These are phyloP conservation scores for Colletotrichum cordylinicola DNA, from an alignment of 2,329 filamentous ascomycete genomes.

Conservation along the genomic window DNA sequence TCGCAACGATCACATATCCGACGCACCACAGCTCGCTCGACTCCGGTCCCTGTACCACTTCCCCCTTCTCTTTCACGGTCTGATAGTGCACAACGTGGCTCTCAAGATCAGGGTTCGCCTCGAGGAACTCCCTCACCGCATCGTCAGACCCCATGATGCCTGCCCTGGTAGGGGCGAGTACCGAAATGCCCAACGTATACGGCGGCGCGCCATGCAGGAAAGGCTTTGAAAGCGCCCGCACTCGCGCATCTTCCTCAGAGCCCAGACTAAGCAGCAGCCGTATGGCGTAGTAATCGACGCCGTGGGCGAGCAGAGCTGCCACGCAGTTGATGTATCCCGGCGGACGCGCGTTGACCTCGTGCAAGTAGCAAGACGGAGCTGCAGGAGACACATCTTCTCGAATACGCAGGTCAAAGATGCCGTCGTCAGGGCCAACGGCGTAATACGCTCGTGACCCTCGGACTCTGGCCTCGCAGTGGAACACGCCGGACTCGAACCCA, in stretches of 20 bases:
- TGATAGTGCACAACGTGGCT: constrained; percentile 19
- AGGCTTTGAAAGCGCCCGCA: constrained; percentile 24
- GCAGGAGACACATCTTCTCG: neutral
- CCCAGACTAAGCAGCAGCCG: constrained; percentile 27
- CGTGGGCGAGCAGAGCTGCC: constrained; percentile 28
- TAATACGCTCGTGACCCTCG: neutral
- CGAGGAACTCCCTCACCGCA: constrained; percentile 1
- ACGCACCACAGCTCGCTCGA: constrained; percentile 22
- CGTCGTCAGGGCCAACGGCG: neutral
- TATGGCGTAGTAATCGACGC: constrained; percentile 35
- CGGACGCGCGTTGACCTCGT: constrained; percentile 34
- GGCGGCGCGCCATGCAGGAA: constrained; percentile 23
- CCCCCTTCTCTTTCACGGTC: constrained; percentile 14
- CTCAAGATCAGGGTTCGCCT: constrained; percentile 1
- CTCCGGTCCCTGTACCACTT: constrained; percentile 17
- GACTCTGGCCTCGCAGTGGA: neutral
- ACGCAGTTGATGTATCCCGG: constrained; percentile 30
- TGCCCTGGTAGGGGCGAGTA: constrained; percentile 14
- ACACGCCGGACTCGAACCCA: neutral
- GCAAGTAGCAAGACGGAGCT: constrained; percentile 27
- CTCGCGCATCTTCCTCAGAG: constrained; percentile 2
- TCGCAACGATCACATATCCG: constrained; percentile 12
- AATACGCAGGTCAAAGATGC: constrained; percentile 23
- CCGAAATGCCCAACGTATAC: constrained; percentile 20
- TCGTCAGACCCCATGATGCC: constrained; percentile 20